phyloP scores from a whole-genome alignment of 805 yeast genomes.

The Yarrowia sp. region DNA sequence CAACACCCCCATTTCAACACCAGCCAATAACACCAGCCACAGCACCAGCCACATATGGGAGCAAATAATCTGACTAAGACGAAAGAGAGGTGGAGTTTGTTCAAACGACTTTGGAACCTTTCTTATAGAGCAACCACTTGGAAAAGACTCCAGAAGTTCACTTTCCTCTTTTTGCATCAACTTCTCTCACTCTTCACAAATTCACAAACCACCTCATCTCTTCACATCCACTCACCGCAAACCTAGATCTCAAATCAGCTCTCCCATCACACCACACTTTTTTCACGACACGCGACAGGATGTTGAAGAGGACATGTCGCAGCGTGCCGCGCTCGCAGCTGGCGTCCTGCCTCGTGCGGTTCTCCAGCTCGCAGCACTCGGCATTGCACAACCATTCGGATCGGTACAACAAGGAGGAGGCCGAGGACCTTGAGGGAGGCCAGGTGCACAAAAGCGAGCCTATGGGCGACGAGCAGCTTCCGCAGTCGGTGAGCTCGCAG shows the following conservation, averaged over 20 bases:
- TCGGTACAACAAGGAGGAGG: neutral
- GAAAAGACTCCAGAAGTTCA: neutral
- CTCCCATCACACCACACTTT: neutral
- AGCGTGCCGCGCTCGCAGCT: neutral
- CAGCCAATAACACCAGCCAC: neutral
- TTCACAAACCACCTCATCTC: neutral
- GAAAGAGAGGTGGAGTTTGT: no score
- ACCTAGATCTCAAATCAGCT: neutral
- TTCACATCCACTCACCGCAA: neutral
- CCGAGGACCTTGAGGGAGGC: neutral
- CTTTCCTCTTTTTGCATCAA: no score
- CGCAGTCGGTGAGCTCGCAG: neutral
- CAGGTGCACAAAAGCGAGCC: neutral
- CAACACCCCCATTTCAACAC: no score
- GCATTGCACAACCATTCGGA: neutral
- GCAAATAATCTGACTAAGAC: neutral
- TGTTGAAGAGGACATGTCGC: neutral
- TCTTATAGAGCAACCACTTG: neutral
- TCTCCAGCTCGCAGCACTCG: no score
- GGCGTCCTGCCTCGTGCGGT: neutral
- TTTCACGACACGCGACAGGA: neutral
- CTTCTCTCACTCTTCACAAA: neutral
- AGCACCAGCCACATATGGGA: slow-evolving; percentile 12
- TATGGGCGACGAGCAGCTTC: neutral
- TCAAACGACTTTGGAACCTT: neutral